Evolutionary conservation across 2,329 filamentous ascomycete species (phyloP), one percentile per base, ranked within the genome.

Genomic region (Colletotrichum graminicola): DNA sequence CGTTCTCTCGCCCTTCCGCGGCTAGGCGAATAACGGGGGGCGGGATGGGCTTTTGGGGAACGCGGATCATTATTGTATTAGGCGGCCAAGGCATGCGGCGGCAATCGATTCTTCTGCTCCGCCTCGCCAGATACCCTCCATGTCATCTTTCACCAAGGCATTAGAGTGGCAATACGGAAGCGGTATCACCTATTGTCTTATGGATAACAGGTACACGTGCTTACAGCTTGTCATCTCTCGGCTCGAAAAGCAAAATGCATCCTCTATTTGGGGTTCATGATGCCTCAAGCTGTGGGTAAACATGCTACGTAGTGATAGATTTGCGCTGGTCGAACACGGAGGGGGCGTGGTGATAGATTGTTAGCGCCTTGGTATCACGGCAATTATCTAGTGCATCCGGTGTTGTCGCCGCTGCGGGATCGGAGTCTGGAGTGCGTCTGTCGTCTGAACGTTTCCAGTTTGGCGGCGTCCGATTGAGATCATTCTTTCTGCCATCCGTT

Each of bases 301-400:
- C 8, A 23, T 26, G 32, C 36, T 39, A 45, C n/a, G 32, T 61
- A 21, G 32, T 61, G 21, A n/a, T 45, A 61, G 32, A 12, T 5
- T 18, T 18, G 29, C 29, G 7, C 5, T 14, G 52, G 14, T 18
- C 16, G 23, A 16, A 32, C n/a, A 16, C 6, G 43, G 10, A 16
- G 41, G 23, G 32, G 57, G 64, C 39, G 64, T 67, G 68, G 57
- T 61, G 51, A 67, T 71, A 62, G 57, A 23, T 23, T 7, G 10
- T 45, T 45, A 39, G 57, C 66, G 59, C 41, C 34, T 55, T 41
- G 62, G 60, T 49, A 41, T 14, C n/a, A 62, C 36, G 23, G 23
- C 14, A 23, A 5, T 23, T 3, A 51, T 18, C 5, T 29, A 18
- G 49, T 18, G 26, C 16, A 32, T 6, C 8, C 16, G 29, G 26